phyloP scores from a whole-genome alignment of 2,329 filamentous ascomycete genomes.

The Diaporthe citriasiana region DNA sequence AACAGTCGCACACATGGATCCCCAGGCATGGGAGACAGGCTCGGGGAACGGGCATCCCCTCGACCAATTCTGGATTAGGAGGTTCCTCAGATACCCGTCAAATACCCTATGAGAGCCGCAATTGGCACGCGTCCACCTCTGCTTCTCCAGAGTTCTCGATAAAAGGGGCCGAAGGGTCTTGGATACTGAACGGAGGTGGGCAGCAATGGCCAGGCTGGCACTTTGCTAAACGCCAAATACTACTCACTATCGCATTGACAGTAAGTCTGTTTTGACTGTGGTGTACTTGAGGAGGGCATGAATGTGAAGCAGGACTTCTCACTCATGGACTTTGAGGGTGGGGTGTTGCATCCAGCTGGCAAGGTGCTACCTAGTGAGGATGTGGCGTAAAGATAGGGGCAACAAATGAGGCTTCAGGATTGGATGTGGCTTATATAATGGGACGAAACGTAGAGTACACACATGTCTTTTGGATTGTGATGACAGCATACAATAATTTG shows the following conservation, averaged over 20 bases:
- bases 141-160: slow-evolving; percentile 44
- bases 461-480: too few species aligned
- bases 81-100: slow-evolving; percentile 44
- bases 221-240: slow-evolving; percentile 51
- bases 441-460: too few species aligned
- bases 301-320: slow-evolving; percentile 47
- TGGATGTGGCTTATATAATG: too few species aligned
- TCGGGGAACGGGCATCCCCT: slow-evolving; percentile 45
- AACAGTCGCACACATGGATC: slow-evolving; percentile 50
- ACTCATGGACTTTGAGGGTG: slow-evolving; percentile 49
- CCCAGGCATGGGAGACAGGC: slow-evolving; percentile 44
- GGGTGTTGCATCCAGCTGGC: too few species aligned
- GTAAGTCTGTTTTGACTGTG: slow-evolving; percentile 44
- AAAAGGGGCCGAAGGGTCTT: slow-evolving; percentile 49
- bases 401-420: too few species aligned
- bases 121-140: background rate
- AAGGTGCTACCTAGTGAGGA: too few species aligned
- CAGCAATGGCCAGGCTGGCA: slow-evolving; percentile 49
- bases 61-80: slow-evolving; percentile 48
- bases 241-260: slow-evolving; percentile 44
- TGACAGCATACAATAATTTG: too few species aligned
- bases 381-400: too few species aligned
- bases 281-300: slow-evolving; percentile 45
- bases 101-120: background rate
- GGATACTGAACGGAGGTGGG: slow-evolving; percentile 50